phyloP scores from a whole-genome alignment of 2,329 filamentous ascomycete genomes.

The Trichoderma polysporum region DNA sequence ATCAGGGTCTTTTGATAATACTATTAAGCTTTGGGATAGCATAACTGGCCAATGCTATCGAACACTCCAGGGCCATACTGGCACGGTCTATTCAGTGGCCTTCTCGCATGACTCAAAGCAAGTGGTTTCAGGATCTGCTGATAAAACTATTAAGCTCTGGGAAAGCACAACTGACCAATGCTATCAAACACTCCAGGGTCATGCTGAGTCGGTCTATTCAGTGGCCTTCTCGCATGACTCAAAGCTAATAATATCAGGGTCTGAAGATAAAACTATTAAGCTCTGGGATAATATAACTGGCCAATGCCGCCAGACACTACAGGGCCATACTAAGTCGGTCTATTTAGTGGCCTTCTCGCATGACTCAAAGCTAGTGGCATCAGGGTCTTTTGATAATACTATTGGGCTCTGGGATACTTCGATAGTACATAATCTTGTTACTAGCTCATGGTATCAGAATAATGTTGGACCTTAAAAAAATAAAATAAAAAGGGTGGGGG shows the following conservation, averaged over 20 bases:
- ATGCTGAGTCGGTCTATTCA: accelerated
- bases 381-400: accelerated
- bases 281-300: neutral
- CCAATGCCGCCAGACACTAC: neutral
- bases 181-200: neutral
- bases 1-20: neutral
- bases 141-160: neutral
- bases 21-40: neutral
- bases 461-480: neutral
- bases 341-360: neutral
- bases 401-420: neutral
- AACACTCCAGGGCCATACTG: neutral
- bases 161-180: neutral
- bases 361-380: neutral
- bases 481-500: too few relatives aligned
- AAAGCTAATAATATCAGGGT: neutral
- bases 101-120: neutral
- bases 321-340: neutral
- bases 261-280: neutral
- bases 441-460: neutral
- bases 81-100: neutral
- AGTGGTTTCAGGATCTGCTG: neutral
- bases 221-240: neutral
- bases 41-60: neutral
- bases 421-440: neutral